A percentile compares a stretch with the other conserved stretches of the same genome.
These are phyloP conservation scores for Meyerozyma athensensis DNA, from an alignment of 1,139 yeast genomes.

Conservation along the genomic window DNA sequence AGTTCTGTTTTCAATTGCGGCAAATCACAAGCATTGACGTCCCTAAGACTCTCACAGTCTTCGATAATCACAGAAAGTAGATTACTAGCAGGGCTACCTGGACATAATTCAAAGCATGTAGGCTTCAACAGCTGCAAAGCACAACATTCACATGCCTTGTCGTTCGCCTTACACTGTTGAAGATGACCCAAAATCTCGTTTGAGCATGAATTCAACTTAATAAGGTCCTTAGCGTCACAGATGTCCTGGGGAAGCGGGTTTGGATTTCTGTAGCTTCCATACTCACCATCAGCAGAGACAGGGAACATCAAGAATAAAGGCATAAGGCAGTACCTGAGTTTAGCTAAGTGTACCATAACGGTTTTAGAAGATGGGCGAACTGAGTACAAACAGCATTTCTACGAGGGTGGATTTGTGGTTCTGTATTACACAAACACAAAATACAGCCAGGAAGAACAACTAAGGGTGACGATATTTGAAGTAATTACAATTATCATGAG, in stretches of 20 bases:
- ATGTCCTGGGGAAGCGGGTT: constrained; percentile 35
- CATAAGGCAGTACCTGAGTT: neutral
- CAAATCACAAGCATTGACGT: constrained; percentile 46
- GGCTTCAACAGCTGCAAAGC: constrained; percentile 45
- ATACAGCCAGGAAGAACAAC: too few relatives aligned
- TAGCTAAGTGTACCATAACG: neutral
- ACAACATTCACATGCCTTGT: constrained; percentile 53
- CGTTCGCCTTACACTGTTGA: constrained; percentile 48
- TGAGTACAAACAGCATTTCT: too few relatives aligned
- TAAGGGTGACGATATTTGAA: too few relatives aligned
- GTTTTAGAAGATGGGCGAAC: too few relatives aligned
- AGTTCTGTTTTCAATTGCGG: constrained; percentile 43
- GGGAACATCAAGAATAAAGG: neutral
- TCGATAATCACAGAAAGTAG: constrained; percentile 40
- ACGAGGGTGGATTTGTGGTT: too few relatives aligned
- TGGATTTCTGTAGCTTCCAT: constrained; percentile 45
- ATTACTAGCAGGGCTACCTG: constrained; percentile 44
- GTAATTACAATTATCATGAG: too few relatives aligned
- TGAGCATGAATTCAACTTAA: constrained; percentile 40
- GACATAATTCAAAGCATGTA: constrained; percentile 45
- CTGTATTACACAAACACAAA: too few relatives aligned
- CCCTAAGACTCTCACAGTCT: constrained; percentile 44
- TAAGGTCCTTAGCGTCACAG: constrained; percentile 40
- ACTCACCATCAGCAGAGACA: constrained; percentile 14
- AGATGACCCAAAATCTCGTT: constrained; percentile 40